Evolutionary conservation across 139 green algal genomes (phyloP).

Genomic region (Nannochloris sp.): DNA sequence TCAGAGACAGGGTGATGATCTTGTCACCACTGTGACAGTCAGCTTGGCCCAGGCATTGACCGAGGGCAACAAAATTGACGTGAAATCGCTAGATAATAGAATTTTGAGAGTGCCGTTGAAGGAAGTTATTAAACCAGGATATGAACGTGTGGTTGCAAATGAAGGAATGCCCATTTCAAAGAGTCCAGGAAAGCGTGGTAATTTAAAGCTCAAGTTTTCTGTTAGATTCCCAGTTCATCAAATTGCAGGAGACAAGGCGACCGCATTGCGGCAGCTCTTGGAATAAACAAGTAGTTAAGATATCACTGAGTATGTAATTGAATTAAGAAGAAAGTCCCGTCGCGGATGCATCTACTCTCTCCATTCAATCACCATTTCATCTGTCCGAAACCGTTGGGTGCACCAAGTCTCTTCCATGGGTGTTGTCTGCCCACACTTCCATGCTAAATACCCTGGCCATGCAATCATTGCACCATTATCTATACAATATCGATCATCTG

Average conservation of each 20-base stretch:
- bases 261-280: conserved; percentile 16
- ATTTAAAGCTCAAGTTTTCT: conserved; percentile 62
- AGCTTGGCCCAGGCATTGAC: conserved; percentile 24
- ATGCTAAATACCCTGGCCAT: conserved; percentile 73
- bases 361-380: conserved; percentile 74
- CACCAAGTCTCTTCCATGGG: conserved; percentile 54
- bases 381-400: conserved; percentile 82
- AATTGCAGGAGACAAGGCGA: conserved; percentile 6
- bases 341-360: conserved; percentile 20
- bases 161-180: conserved; percentile 77
- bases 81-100: conserved; percentile 45
- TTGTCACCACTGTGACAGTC: conserved; percentile 39
- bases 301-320: neutral
- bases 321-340: neutral
- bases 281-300: conserved; percentile 4
- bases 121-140: conserved; percentile 23
- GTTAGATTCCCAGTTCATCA: conserved; percentile 48
- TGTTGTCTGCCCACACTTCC: conserved; percentile 38
- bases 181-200: conserved; percentile 41
- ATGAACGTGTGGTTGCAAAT: conserved; percentile 14
- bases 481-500: conserved; percentile 74
- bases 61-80: conserved; percentile 31
- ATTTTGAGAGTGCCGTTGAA: conserved; percentile 38
- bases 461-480: conserved; percentile 96
- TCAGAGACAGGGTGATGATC: conserved; percentile 69